phyloP scores from a whole-genome alignment of 805 yeast species.

The Isabelozyma rhagii region DNA sequence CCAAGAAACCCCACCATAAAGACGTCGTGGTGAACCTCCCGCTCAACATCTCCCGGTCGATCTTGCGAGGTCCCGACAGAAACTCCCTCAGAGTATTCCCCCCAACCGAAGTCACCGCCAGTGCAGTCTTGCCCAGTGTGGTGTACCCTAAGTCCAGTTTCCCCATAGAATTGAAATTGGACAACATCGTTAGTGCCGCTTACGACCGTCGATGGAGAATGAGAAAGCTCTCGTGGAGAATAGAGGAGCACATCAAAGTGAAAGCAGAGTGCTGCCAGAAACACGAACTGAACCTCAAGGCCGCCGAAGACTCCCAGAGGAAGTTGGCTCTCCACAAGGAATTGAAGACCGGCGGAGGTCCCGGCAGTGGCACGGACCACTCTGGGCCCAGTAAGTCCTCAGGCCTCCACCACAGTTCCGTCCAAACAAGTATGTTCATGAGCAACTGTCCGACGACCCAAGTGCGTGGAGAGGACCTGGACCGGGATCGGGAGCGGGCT shows the following conservation, averaged over 20 bases:
- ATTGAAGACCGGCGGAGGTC: slow-evolving; percentile 5
- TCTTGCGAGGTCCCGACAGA: slow-evolving; percentile 77
- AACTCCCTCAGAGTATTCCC: slow-evolving; percentile 91
- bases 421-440: slow-evolving; percentile 20
- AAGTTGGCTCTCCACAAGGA: slow-evolving; percentile 9
- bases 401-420: slow-evolving; percentile 25
- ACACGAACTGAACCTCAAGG: slow-evolving; percentile 52
- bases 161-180: slow-evolving; percentile 78
- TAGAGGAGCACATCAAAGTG: slow-evolving; percentile 77
- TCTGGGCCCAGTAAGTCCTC: slow-evolving; percentile 6
- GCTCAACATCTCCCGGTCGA: slow-evolving; percentile 69
- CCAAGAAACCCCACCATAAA: slow-evolving; percentile 21
- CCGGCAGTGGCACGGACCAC: not conserved
- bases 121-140: slow-evolving; percentile 84
- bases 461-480: not conserved
- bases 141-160: slow-evolving; percentile 84
- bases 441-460: slow-evolving; percentile 3
- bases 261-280: slow-evolving; percentile 54
- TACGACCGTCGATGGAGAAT: slow-evolving; percentile 80
- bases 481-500: slow-evolving; percentile 4
- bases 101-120: slow-evolving; percentile 87
- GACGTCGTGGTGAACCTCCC: slow-evolving; percentile 53
- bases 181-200: slow-evolving; percentile 55
- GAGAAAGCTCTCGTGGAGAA: slow-evolving; percentile 84
- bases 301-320: slow-evolving; percentile 37